Base-by-base conservation (phyloP, 2,329 filamentous ascomycete genomes). In the Pyrenophora tritici-repentis region DNA sequence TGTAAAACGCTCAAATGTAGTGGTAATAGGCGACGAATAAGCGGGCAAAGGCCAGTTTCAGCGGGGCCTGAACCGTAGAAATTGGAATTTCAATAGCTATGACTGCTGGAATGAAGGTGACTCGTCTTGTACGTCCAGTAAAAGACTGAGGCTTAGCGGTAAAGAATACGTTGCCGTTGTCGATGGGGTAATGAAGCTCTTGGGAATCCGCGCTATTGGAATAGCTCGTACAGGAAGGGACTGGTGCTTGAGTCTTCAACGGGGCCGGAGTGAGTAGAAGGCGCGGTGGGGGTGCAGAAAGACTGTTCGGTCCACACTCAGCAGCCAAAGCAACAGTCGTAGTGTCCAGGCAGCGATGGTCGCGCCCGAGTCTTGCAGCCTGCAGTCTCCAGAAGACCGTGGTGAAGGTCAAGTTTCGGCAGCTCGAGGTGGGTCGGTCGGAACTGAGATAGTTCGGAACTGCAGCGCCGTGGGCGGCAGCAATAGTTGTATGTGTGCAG, bases 401-500 rank as follows among this genome's bases (percentile, higher is more conserved):
- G 38, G 35, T 17, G 29, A 18, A 31, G 44, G 41, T 39, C 33
- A 31, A 48, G 34, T 26, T 17, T 18, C 17, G 18, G 31, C 20
- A 20, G 42, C 17, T 18, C 6, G 38, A 24, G 10, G 32, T 36
- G 51, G 53, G 42, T 45, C 40, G 49, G 36, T 47, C 42, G 49
- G 36, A 33, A 35, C 31, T 8, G 20, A 38, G 29, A 26, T 16
- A 17, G 24, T 26, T 35, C 24, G 40, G 44, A 40, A 48, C 41
- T 49, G 53, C 53, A 34, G 48, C 42, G 18, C 18, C 18, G 18
- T 20, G 18, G 18, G 7, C 29, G n/a, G 10, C 56, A 59, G 54
- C 50, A 53, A 53, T 47, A 41, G 54, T 53, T 52, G 54, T 62
- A 66, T 66, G 66, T 66, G 63, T 44, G 50, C 43, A 56, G 33